Evolutionary conservation across 2,329 filamentous ascomycete species (phyloP).

Genomic region (Diaporthe citrichinensis): DNA sequence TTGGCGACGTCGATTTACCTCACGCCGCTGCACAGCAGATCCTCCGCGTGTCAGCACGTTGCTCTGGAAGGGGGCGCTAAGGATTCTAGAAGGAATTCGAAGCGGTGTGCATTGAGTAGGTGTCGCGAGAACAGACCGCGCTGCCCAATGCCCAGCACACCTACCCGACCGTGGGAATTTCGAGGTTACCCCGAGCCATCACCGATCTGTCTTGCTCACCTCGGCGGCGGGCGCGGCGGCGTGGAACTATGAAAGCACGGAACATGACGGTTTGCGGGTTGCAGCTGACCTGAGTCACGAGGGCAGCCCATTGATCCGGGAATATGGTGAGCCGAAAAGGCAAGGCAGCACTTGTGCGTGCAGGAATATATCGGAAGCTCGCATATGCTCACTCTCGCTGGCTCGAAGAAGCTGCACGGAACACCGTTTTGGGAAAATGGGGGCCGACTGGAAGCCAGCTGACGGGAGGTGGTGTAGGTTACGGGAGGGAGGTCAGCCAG

Average conservation of each 20-base stretch:
- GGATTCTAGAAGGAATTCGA: constrained; percentile 33
- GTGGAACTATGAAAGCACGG: neutral
- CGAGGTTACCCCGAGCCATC: constrained; percentile 10
- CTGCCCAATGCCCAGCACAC: neutral
- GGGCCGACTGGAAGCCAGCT: constrained; percentile 9
- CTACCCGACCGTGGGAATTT: neutral
- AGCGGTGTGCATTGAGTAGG: constrained; percentile 17
- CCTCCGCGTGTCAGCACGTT: constrained; percentile 24
- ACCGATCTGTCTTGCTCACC: neutral
- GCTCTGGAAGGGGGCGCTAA: constrained; percentile 14
- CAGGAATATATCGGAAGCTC: neutral
- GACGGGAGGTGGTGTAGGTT: neutral
- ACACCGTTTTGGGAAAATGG: constrained; percentile 19
- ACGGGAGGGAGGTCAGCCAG: constrained; percentile 13
- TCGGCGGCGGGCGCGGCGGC: constrained; percentile 11
- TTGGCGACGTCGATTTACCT: constrained; percentile 28
- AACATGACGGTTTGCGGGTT: constrained; percentile 10
- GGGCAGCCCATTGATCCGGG: neutral
- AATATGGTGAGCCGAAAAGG: neutral
- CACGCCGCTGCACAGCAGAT: constrained; percentile 21
- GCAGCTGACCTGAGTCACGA: constrained; percentile 32
- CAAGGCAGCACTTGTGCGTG: neutral
- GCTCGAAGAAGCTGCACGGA: constrained; percentile 8
- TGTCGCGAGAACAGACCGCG: constrained; percentile 17
- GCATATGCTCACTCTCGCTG: neutral